A percentile compares a stretch with the other conserved stretches of the same genome.
Conservation (phyloP, 2,329 filamentous ascomycete genomes). For the Penicillium brevicompactum region DNA sequence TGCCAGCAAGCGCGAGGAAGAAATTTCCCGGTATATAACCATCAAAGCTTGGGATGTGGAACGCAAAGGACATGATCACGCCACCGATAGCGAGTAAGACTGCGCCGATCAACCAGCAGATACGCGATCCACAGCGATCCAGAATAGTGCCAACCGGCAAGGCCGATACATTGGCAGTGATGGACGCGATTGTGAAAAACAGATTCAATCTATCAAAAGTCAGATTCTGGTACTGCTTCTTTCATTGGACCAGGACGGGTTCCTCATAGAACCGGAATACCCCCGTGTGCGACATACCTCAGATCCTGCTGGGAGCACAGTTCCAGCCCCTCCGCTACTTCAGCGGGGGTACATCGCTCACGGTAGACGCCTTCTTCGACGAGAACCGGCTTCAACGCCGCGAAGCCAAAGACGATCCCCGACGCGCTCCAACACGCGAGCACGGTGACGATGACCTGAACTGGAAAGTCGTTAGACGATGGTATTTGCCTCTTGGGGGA, state of each 20-base stretch:
- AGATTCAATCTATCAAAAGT: conserved; percentile 66
- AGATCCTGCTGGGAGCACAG: conserved; percentile 63
- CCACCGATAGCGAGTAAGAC: conserved; percentile 68
- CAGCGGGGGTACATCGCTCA: conserved; percentile 61
- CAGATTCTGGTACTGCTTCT: neutral
- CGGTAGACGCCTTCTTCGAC: conserved; percentile 72
- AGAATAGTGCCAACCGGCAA: conserved; percentile 83
- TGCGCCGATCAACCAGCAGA: conserved; percentile 71
- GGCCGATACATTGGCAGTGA: conserved; percentile 83
- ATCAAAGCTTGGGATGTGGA: conserved; percentile 64
- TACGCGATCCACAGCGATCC: conserved; percentile 77
- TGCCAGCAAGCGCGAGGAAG: conserved; percentile 74
- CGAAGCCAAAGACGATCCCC: conserved; percentile 81
- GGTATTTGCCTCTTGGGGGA: neutral
- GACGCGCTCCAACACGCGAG: conserved; percentile 76
- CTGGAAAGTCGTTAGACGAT: conserved; percentile 21
- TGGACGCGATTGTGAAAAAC: conserved; percentile 90
- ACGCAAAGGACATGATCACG: conserved; percentile 70
- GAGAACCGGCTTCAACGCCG: conserved; percentile 79
- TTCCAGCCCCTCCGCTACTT: conserved; percentile 51
- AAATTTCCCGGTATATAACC: conserved; percentile 74
- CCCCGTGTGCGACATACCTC: conserved; percentile 34
- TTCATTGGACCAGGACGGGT: too few species aligned
- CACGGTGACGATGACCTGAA: conserved; percentile 67
- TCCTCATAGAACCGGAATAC: too few species aligned